Conservation (phyloP, 352 stramenopile species). For the Albugo laibachii region DNA sequence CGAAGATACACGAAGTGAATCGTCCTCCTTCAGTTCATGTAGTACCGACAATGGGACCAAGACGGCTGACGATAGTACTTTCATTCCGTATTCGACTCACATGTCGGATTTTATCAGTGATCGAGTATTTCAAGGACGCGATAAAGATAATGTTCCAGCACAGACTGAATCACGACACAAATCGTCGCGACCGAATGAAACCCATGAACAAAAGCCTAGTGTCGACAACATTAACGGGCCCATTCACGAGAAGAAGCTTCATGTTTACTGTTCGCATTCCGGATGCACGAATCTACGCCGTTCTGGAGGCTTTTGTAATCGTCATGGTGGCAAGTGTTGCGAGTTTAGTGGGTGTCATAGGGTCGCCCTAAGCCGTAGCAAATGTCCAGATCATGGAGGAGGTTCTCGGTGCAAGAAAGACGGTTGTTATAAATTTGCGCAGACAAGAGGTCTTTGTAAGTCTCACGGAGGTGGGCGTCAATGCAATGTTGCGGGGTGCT, state of each 20-base stretch:
- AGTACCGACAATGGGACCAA: too few species aligned
- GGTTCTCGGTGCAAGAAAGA: slow-evolving; percentile 69
- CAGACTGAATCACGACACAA: too few species aligned
- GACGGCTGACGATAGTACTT: too few species aligned
- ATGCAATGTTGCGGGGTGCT: slow-evolving; percentile 53
- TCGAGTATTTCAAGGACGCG: too few species aligned
- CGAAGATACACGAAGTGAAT: too few species aligned
- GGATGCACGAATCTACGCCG: slow-evolving; percentile 57
- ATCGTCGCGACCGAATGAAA: too few species aligned
- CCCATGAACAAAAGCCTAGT: too few species aligned
- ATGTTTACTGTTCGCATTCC: slow-evolving; percentile 51
- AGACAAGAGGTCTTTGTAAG: slow-evolving; percentile 66
- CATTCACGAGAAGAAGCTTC: slow-evolving; percentile 1
- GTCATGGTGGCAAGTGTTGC: slow-evolving; percentile 64
- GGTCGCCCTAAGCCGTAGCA: slow-evolving; percentile 55
- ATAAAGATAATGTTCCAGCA: too few species aligned
- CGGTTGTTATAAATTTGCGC: slow-evolving; percentile 69
- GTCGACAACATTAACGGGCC: too few species aligned
- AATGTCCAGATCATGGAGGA: slow-evolving; percentile 70
- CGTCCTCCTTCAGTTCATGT: too few species aligned
- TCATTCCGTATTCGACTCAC: too few species aligned
- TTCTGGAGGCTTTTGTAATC: slow-evolving; percentile 62
- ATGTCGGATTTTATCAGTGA: too few species aligned
- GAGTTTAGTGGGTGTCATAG: slow-evolving; percentile 45
- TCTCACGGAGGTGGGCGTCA: slow-evolving; percentile 61